Evolutionary conservation across 116 monocot genomes (phyloP), one percentile per base, ranked within the genome.

Genomic region (Posidonia oceanica): DNA sequence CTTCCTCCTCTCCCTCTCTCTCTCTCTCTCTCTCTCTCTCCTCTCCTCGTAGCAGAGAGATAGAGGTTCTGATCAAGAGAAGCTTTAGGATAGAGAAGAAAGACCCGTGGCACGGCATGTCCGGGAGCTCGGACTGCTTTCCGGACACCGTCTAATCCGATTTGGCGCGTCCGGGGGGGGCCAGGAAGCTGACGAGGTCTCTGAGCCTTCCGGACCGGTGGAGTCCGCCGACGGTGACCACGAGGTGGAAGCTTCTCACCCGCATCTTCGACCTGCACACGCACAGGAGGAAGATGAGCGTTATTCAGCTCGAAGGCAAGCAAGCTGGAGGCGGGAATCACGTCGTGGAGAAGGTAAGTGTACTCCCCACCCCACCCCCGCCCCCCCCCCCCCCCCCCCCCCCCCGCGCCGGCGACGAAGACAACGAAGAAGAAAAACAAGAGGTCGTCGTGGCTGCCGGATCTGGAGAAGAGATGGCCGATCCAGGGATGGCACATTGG

Each of bases 371-470:
- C n/a, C n/a, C n/a, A n/a, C n/a, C n/a, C n/a, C n/a, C n/a, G n/a
- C n/a, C n/a, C n/a, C n/a, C n/a, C n/a, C n/a, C n/a, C n/a, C n/a
- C n/a, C n/a, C n/a, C n/a, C n/a, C n/a, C n/a, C n/a, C n/a, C n/a
- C n/a, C n/a, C n/a, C n/a, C n/a, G n/a, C n/a, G 38, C 18, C 15
- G 64, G 4, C 15, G 63, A 3, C 36, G 17, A 40, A 64, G 64
- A 29, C 38, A 17, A 41, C 39, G 44, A 51, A 42, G 61, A 29
- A 65, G 74, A 74, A 39, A 4, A 66, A 14, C 18, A 64, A 39
- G 74, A 55, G 22, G 74, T 36, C 66, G 56, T 64, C 55, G 66
- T 41, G 51, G 54, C 18, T 65, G 14, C 66, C 22, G 20, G 74
- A 68, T 53, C 52, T 22, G 13, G 52, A 54, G 22, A 51, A 8